phyloP scores from a whole-genome alignment of 768 basidiomycete genomes.

The Gautieria morchelliformis region DNA sequence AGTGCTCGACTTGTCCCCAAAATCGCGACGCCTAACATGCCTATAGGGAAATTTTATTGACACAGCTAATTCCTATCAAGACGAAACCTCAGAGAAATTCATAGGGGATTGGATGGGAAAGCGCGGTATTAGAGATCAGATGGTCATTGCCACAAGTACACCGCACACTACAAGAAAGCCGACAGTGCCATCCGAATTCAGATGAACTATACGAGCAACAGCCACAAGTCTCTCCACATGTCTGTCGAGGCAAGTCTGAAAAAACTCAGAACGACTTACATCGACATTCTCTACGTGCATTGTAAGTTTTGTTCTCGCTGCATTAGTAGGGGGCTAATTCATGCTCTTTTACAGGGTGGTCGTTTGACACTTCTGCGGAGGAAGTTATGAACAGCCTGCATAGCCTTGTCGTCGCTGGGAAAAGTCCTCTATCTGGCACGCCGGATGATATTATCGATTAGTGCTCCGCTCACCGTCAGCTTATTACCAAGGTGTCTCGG shows the following conservation, averaged over 20 bases:
- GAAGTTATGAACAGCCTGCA: conserved; percentile 40
- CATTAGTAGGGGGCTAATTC: too few species aligned
- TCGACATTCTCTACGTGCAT: conserved; percentile 50
- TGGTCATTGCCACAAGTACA: conserved; percentile 26
- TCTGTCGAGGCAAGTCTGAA: conserved; percentile 28
- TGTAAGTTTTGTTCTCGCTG: conserved; percentile 13
- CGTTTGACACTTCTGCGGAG: conserved; percentile 33
- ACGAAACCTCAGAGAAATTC: conserved; percentile 27
- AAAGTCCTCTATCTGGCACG: conserved; percentile 35
- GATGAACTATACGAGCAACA: conserved; percentile 35
- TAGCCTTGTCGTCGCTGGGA: conserved; percentile 30
- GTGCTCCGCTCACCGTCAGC: too few species aligned
- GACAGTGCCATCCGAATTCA: conserved; percentile 17
- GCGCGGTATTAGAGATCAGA: conserved; percentile 27
- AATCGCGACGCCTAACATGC: background rate
- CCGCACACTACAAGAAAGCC: background rate
- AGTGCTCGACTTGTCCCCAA: background rate
- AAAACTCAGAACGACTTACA: conserved; percentile 50
- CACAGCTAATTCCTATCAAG: conserved; percentile 18
- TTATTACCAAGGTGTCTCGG: conserved; percentile 14
- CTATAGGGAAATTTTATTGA: too few species aligned
- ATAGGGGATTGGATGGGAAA: conserved; percentile 34
- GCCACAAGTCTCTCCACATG: conserved; percentile 24
- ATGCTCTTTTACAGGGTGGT: conserved; percentile 20
- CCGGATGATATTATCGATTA: conserved; percentile 7